phyloP scores from a whole-genome alignment of 2,329 filamentous ascomycete genomes.

The Chaetomiaceae sp. region DNA sequence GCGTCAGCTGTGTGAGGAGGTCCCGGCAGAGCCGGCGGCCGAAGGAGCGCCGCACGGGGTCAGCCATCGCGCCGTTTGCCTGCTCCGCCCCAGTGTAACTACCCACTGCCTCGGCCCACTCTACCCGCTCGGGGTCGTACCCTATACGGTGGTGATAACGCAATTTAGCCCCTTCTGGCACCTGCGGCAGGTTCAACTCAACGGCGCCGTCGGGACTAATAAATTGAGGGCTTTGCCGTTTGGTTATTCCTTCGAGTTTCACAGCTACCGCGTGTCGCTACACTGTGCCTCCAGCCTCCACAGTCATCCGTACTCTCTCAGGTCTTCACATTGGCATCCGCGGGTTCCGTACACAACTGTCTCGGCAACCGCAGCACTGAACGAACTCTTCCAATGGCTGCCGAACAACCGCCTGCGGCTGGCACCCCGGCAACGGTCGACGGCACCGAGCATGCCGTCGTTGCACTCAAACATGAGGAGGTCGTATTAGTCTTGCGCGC shows the following conservation, averaged over 20 bases:
- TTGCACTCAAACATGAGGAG: slow-evolving; percentile 12
- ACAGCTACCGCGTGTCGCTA: too few species aligned
- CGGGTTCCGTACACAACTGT: too few species aligned
- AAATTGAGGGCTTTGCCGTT: too few species aligned
- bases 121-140: neutral
- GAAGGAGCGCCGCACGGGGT: too few species aligned
- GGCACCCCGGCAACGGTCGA: neutral
- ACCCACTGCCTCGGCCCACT: slow-evolving; percentile 7
- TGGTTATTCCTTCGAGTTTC: too few species aligned
- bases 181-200: too few species aligned
- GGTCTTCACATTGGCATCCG: too few species aligned
- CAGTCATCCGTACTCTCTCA: too few species aligned
- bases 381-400: neutral
- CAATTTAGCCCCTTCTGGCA: slow-evolving; percentile 13
- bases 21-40: too few species aligned
- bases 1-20: neutral
- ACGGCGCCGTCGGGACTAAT: too few species aligned
- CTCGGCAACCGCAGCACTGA: too few species aligned
- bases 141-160: slow-evolving; percentile 17
- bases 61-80: neutral
- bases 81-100: neutral
- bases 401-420: neutral
- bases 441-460: neutral
- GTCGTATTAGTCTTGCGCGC: slow-evolving; percentile 24
- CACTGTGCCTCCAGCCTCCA: too few species aligned